phyloP scores from a whole-genome alignment of 495 filamentous ascomycete genomes.

The Annulohypoxylon nitens region DNA sequence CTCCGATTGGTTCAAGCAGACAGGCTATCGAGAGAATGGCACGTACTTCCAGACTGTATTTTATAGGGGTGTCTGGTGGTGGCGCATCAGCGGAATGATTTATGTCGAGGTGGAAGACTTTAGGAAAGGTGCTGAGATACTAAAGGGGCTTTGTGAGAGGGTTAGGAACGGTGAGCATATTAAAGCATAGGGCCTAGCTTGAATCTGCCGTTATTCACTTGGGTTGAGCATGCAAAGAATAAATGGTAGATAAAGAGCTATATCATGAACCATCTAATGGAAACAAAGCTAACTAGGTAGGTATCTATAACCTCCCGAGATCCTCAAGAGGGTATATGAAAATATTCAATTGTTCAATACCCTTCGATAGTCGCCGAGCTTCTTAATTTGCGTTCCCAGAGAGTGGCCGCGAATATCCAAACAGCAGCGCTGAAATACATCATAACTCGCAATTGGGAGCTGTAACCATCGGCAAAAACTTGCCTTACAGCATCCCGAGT shows the following conservation, averaged over 20 bases:
- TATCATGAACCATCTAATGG: not conserved
- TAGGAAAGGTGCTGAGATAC: slow-evolving; percentile 65
- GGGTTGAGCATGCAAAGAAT: not conserved
- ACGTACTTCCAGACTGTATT: slow-evolving; percentile 58
- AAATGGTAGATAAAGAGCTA: not conserved
- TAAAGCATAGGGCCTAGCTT: slow-evolving; percentile 4
- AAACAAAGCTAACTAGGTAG: not conserved
- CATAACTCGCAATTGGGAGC: slow-evolving; percentile 28
- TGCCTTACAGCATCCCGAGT: slow-evolving; percentile 36
- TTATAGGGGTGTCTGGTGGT: slow-evolving; percentile 72
- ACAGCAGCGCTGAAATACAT: slow-evolving; percentile 41
- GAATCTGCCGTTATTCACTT: not conserved
- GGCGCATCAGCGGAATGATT: slow-evolving; percentile 75
- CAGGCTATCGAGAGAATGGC: slow-evolving; percentile 37
- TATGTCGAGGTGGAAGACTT: slow-evolving; percentile 81
- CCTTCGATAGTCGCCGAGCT: slow-evolving; percentile 33
- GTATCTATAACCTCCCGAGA: not conserved
- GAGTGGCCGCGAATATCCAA: slow-evolving; percentile 29
- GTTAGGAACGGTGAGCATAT: slow-evolving; percentile 62
- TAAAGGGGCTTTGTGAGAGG: slow-evolving; percentile 69
- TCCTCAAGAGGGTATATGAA: not conserved
- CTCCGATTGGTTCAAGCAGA: slow-evolving; percentile 39
- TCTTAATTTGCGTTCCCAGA: slow-evolving; percentile 38
- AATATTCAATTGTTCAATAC: slow-evolving; percentile 16
- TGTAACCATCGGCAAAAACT: slow-evolving; percentile 37